Conservation (phyloP, 371 early-diverging fungal species). For the Mucor piriformis region DNA sequence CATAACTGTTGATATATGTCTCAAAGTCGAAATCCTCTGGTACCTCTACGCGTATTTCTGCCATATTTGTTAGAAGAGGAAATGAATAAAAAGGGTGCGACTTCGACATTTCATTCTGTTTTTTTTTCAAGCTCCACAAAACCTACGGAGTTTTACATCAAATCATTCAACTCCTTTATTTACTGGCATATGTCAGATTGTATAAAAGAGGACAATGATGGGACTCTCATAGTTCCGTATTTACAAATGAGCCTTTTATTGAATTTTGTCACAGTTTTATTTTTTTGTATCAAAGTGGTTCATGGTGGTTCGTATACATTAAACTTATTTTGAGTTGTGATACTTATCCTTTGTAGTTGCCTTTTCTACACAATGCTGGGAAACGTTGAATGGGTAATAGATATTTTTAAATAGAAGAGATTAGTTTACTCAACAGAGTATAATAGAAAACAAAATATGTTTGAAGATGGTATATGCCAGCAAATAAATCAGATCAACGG, state of each 20-base stretch:
- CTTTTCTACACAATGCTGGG: slow-evolving; percentile 35
- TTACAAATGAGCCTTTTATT: background rate
- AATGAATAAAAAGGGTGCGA: slow-evolving; percentile 2
- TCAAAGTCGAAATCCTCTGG: slow-evolving; percentile 72
- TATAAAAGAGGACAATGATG: background rate
- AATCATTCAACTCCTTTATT: background rate
- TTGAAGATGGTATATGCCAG: slow-evolving; percentile 38
- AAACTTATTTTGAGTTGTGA: background rate
- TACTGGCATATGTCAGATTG: background rate
- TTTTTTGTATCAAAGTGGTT: background rate
- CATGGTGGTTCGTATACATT: background rate
- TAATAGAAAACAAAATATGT: slow-evolving; percentile 43
- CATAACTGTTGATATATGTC: slow-evolving; percentile 67
- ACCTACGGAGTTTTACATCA: background rate
- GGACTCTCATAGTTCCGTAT: background rate
- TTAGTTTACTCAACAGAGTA: background rate
- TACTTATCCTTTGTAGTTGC: slow-evolving; percentile 11
- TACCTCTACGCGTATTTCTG: slow-evolving; percentile 33
- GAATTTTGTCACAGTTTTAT: background rate
- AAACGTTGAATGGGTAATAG: slow-evolving; percentile 23
- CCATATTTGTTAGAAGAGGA: slow-evolving; percentile 1
- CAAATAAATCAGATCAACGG: slow-evolving; percentile 23
- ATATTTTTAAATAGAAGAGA: background rate
- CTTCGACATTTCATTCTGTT: too few species aligned
- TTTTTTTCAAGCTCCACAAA: background rate